These are phyloP conservation scores for Penicillium italicum DNA, from an alignment of 2,329 filamentous ascomycete species.

Conservation along the genomic window DNA sequence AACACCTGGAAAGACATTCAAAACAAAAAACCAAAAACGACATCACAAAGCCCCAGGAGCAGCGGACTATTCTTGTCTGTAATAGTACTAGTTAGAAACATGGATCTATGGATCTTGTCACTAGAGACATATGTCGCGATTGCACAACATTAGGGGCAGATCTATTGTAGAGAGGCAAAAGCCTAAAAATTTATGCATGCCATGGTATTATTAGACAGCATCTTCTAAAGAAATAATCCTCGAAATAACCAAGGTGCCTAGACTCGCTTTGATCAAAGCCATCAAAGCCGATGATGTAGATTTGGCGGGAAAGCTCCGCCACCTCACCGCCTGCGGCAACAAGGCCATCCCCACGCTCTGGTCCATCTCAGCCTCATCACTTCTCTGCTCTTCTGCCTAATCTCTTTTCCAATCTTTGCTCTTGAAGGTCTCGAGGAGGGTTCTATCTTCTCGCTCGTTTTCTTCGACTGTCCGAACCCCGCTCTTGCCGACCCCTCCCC, in stretches of 20 bases:
- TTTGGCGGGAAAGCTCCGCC: slow-evolving; percentile 10
- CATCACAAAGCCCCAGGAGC: no score
- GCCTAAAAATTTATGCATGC: no score
- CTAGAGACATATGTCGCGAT: neutral
- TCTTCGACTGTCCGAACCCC: neutral
- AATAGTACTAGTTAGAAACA: neutral
- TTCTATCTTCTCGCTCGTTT: neutral
- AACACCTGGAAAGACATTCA: no score
- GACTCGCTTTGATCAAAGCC: neutral
- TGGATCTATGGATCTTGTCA: neutral
- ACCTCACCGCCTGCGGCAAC: slow-evolving; percentile 26
- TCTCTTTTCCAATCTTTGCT: slow-evolving; percentile 5
- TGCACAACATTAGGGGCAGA: neutral
- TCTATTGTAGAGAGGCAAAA: no score
- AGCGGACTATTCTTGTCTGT: no score
- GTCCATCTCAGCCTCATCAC: slow-evolving; percentile 21
- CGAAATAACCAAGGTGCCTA: no score
- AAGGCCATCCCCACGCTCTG: slow-evolving; percentile 17
- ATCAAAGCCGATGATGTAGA: slow-evolving; percentile 11
- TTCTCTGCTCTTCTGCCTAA: slow-evolving; percentile 19
- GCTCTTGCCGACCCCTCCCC: neutral
- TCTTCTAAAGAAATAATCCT: neutral
- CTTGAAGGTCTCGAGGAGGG: neutral
- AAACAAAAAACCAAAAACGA: no score
- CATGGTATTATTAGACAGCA: neutral